These are phyloP conservation scores for Trichoderma breve DNA, from an alignment of 2,329 filamentous ascomycete species.

Conservation along the genomic window DNA sequence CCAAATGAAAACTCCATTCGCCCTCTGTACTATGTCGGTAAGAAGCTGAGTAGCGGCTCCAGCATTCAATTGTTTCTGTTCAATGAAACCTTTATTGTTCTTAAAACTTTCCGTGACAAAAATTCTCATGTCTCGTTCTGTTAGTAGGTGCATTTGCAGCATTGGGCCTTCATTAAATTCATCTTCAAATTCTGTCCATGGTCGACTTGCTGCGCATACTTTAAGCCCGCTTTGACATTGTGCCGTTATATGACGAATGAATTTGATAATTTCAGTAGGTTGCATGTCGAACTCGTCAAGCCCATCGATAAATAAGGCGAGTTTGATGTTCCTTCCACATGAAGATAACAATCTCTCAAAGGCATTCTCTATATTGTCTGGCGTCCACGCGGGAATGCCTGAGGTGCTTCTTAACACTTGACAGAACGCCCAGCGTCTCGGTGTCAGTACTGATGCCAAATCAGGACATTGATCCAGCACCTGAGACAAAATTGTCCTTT, in stretches of 20 bases:
- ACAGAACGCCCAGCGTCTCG: neutral
- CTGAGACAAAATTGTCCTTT: neutral
- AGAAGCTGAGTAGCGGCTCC: neutral
- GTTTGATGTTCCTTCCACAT: neutral
- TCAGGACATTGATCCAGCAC: neutral
- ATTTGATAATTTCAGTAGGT: neutral
- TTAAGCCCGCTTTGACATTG: neutral
- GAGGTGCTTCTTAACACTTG: neutral
- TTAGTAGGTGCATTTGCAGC: neutral
- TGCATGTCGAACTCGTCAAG: neutral
- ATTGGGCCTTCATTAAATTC: neutral
- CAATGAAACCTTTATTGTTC: neutral
- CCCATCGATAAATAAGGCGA: neutral
- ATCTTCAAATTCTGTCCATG: neutral
- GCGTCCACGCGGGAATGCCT: no score
- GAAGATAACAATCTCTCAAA: neutral
- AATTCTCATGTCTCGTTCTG: neutral
- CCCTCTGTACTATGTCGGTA: neutral
- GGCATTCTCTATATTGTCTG: no score
- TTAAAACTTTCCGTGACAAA: neutral
- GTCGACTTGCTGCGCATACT: neutral
- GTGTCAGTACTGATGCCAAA: neutral
- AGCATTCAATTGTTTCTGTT: neutral
- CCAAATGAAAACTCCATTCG: neutral
- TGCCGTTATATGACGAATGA: neutral